Percentiles rank a stretch among this genome's conserved stretches.
These are phyloP conservation scores for Taphrina wiesneri DNA, from an alignment of 1,139 yeast species.

Conservation along the genomic window DNA sequence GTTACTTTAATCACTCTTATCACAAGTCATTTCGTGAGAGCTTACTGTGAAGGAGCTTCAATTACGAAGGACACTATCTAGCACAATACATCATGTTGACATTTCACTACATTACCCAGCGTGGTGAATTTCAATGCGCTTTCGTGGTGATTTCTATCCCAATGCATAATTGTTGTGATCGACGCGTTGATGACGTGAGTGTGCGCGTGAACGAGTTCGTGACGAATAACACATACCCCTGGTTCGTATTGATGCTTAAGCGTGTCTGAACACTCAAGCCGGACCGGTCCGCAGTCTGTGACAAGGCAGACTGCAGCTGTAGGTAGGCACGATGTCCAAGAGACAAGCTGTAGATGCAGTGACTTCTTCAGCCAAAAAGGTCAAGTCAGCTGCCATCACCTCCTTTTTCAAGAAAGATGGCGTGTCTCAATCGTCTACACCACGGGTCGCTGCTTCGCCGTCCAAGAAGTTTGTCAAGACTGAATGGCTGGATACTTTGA, in stretches of 20 bases:
- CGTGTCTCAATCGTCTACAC: conserved; percentile 13
- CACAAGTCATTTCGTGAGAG: conserved; percentile 9
- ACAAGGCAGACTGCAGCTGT: too few species aligned
- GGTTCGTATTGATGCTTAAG: neutral
- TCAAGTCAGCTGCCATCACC: conserved; percentile 28
- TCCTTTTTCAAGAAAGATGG: conserved; percentile 30
- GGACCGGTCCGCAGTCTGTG: too few species aligned
- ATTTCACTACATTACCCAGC: too few species aligned
- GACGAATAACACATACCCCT: neutral
- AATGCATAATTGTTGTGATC: neutral
- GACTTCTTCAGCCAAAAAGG: conserved; percentile 22
- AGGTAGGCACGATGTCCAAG: conserved; percentile 20
- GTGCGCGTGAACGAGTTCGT: neutral
- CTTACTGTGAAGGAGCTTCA: conserved; percentile 30
- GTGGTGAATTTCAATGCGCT: too few species aligned
- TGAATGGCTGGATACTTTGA: conserved; percentile 15
- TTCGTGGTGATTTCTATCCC: too few species aligned
- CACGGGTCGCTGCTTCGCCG: neutral
- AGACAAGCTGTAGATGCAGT: conserved; percentile 10
- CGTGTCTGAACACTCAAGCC: too few species aligned
- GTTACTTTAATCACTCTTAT: conserved; percentile 29
- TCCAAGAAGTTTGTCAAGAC: conserved; percentile 12
- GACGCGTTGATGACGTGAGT: conserved; percentile 7
- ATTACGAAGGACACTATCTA: conserved; percentile 14
- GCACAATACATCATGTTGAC: neutral